Evolutionary conservation across 768 basidiomycete species (phyloP), one percentile per base, ranked within the genome.

Genomic region (Boletus coccyginus): DNA sequence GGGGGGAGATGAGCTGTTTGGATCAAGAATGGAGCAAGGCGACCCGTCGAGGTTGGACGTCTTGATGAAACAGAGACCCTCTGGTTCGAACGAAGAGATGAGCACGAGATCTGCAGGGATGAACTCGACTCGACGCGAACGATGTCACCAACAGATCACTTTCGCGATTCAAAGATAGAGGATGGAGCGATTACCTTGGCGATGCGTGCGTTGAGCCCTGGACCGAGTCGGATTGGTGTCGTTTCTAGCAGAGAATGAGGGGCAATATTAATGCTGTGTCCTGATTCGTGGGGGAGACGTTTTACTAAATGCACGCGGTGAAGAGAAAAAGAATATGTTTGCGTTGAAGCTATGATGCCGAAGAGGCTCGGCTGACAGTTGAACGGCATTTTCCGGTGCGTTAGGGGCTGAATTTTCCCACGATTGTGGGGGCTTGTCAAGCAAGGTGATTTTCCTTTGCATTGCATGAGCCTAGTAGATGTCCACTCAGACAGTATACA

Each of bases 261-360:
- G n/a, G n/a, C n/a, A n/a, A n/a, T n/a, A n/a, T n/a, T n/a, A 10
- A 53, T 67, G 3, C 98, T 2, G 97, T 99, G 71, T 91, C 98
- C 56, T 75, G 79, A 66, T 97, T 94, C 3, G 96, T 98, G 16
- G 97, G 97, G 1, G 97, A 99, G 8, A 99, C 95, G 63, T 86
- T 92, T 17, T 99, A 97, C 67, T 98, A 96, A 47, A 98, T 98
- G 73, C 82, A 87, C 19, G 93, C 93, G 32, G 96, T 98, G 78
- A 99, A 98, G 56, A 99, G 79, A 81, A 99, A 99, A 80, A n/a
- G n/a, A 99, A 99, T 58, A 98, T 50, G 70, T 99, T 98, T 63
- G 97, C 96, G 70, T 97, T n/a, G n/a, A n/a, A n/a, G n/a, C n/a
- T n/a, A n/a, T n/a, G n/a, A n/a, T n/a, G n/a, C n/a, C n/a, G n/a